Evolutionary conservation across 768 basidiomycete genomes (phyloP), one percentile per base, ranked within the genome.

Genomic region (Suillus lakei): DNA sequence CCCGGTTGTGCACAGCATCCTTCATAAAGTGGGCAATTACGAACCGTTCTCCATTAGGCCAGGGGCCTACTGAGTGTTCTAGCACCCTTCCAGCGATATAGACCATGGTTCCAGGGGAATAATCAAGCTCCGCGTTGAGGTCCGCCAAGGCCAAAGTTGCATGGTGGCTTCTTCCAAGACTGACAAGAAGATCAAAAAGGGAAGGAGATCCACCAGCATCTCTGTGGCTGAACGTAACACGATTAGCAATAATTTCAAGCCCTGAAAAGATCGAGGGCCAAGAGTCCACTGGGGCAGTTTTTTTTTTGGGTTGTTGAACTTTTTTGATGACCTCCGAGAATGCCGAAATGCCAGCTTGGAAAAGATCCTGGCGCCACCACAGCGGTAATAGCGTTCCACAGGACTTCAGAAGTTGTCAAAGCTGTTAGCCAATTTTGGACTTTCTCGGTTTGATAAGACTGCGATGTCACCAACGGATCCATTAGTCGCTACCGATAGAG

Each of bases 241-340:
- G 34, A 38, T 64, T 64, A 53, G 59, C 26, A 51, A 65, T 65
- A 5, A 65, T 32, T 34, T 61, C 60, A 15, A 43, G 38, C 12
- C 50, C 60, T 9, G 28, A 53, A 55, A 48, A 65, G 13, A 50
- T 36, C 38, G 60, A 65, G 23, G 60, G 59, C 64, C 60, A 65
- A 15, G 43, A 55, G 23, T 28, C 26, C 16, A 51, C 26, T 26
- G 26, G 48, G 6, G 48, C 23, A 28, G 26, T 13, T 1, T 50
- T 28, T 50, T 26, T 51, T 51, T 51, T 8, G 0, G 26, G 48
- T 10, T 2, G n/a, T 7, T 2, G 5, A 2, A 51, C 50, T 28
- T 51, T 5, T 16, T 51, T 28, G 50, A 51, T 51, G 50, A 28
- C 28, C 50, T 51, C 26, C 28, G 26, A 51, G 15, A 28, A 28